phyloP scores from a whole-genome alignment of 352 stramenopile genomes.

The Pythium scleroteichum region DNA sequence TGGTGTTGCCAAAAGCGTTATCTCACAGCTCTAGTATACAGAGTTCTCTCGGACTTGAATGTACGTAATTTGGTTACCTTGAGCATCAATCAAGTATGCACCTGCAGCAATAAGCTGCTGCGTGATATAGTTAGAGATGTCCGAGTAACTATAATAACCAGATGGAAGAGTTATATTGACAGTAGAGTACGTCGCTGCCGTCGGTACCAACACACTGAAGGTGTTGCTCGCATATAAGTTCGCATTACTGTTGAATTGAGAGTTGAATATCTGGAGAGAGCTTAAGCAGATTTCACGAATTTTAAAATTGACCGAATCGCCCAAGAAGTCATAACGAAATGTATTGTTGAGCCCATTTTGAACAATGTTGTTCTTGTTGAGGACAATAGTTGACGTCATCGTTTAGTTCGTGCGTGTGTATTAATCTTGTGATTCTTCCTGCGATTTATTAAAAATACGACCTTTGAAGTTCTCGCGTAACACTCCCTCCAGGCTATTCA shows the following conservation, averaged over 20 bases:
- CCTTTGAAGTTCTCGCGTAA: conserved; percentile 11
- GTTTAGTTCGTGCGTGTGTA: conserved; percentile 3
- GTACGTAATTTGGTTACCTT: conserved; percentile 24
- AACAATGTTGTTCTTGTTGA: conserved; percentile 23
- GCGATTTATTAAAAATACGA: conserved; percentile 10
- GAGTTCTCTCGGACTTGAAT: conserved; percentile 25
- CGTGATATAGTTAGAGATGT: conserved; percentile 30
- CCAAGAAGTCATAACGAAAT: conserved; percentile 22
- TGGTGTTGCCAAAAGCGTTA: conserved; percentile 18
- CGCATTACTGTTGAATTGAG: conserved; percentile 31
- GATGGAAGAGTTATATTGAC: conserved; percentile 24
- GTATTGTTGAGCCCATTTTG: conserved; percentile 30
- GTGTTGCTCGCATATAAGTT: conserved; percentile 26
- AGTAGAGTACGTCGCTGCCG: conserved; percentile 21
- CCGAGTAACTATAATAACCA: conserved; percentile 25
- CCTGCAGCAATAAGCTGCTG: conserved; percentile 21
- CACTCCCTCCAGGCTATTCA: conserved; percentile 3
- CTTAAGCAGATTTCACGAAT: conserved; percentile 21
- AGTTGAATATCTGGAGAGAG: conserved; percentile 29
- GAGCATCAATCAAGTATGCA: conserved; percentile 32
- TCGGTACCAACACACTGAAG: conserved; percentile 28
- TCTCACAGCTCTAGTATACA: conserved; percentile 26
- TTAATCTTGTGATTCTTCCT: conserved; percentile 4
- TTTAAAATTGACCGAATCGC: conserved; percentile 15
- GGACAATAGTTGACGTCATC: conserved; percentile 7